Evolutionary conservation across 2,329 filamentous ascomycete species (phyloP), one percentile per base, ranked within the genome.

Genomic region (Chrysosporium keratinophilum): DNA sequence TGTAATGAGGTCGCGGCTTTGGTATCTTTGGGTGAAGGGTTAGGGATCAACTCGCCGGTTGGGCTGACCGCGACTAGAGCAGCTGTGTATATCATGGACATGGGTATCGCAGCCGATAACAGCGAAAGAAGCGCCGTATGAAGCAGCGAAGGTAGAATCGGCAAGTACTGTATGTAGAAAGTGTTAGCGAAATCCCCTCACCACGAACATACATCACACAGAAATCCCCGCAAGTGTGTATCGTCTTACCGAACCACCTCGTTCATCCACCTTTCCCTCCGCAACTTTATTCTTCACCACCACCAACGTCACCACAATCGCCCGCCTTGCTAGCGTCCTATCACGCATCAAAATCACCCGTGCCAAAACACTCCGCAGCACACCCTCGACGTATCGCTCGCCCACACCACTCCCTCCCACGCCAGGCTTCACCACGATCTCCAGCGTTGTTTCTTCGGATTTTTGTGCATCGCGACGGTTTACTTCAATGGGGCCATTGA

Each of bases 401-500:
- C 84, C 79, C 15, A 85, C 85, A 83, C 89, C 85, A 74, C 87
- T 88, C 44, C 93, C 83, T 14, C 90, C 90, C 59, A 85, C 83
- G 35, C 86, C 84, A 47, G 91, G 91, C 67, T 93, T 82, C 59
- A 98, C 81, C 66, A 91, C 83, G 55, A 98, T 87, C 70, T 97
- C 93, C 60, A 98, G 77, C 48, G 85, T 81, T 28, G 91, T 88
- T 73, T 96, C 89, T 69, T 95, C 90, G 6, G 93, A 86, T 60
- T 93, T 81, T 69, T 97, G 88, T 20, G 69, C 65, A 66, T 98
- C 91, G 63, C 88, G 82, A 63, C 90, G 81, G 62, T 83, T 69
- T 12, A 91, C 88, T 73, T 98, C 93, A 61, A 97, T 81, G 14
- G 93, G 93, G 0, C 91, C 93, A 70, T 95, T 97, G 60, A 95